These are phyloP conservation scores for Salix udensis DNA, from an alignment of 345 rosid genomes.

Conservation along the genomic window DNA sequence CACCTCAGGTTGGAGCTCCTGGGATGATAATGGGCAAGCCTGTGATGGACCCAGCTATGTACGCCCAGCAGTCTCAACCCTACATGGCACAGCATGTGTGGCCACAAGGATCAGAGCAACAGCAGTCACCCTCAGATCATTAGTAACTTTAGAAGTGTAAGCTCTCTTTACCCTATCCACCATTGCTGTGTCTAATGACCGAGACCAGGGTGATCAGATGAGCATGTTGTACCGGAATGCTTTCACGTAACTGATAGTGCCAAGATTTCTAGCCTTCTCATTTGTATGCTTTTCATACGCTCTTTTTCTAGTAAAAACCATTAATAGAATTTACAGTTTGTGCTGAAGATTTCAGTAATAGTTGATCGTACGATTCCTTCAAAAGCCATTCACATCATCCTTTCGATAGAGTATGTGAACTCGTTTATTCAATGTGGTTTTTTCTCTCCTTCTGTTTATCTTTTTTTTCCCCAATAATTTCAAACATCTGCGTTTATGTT, in stretches of 20 bases:
- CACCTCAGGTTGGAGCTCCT: conserved; percentile 58
- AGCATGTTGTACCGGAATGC: background rate
- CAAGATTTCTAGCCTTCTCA: background rate
- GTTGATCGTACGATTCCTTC: background rate
- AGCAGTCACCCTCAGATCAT: conserved; percentile 62
- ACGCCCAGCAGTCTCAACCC: conserved; percentile 54
- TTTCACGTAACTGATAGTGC: background rate
- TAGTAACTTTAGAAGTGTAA: conserved; percentile 24
- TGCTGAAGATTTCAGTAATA: background rate
- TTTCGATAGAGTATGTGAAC: background rate
- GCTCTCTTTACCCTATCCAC: conserved; percentile 4
- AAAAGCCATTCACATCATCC: background rate
- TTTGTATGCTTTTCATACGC: background rate
- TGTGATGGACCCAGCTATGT: conserved; percentile 57
- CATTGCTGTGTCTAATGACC: background rate
- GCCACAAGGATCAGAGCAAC: conserved; percentile 72
- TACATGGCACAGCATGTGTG: conserved; percentile 74
- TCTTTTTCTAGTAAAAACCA: background rate
- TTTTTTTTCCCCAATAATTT: background rate
- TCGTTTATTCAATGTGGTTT: background rate
- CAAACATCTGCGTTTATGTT: background rate
- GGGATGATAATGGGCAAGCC: conserved; percentile 92
- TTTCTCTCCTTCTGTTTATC: background rate
- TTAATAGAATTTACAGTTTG: background rate
- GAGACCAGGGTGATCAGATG: background rate